A percentile compares a stretch with the other conserved stretches of the same genome.
These are phyloP conservation scores for Stagonosporopsis tanaceti DNA, from an alignment of 2,329 filamentous ascomycete genomes.

Conservation along the genomic window DNA sequence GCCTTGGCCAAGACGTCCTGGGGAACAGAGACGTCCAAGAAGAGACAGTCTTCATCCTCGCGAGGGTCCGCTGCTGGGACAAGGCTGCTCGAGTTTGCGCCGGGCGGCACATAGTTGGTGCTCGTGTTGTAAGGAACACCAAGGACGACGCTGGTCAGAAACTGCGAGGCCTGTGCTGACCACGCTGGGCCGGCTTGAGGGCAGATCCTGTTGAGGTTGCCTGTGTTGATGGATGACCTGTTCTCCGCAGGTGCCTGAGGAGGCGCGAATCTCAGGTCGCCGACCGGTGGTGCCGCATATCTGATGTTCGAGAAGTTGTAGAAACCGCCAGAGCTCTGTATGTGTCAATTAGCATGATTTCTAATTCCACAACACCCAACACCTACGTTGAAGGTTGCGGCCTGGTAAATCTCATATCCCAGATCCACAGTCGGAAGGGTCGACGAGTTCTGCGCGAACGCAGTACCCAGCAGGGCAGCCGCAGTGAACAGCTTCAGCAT, in stretches of 20 bases:
- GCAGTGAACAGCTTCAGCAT: slow-evolving; percentile 35
- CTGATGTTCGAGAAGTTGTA: slow-evolving; percentile 67
- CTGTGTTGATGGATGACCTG: slow-evolving; percentile 56
- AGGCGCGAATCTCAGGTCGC: slow-evolving; percentile 59
- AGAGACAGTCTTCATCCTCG: slow-evolving; percentile 58
- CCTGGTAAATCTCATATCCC: slow-evolving; percentile 62
- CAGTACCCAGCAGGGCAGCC: slow-evolving; percentile 34
- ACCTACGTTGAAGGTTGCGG: slow-evolving; percentile 55
- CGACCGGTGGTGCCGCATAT: slow-evolving; percentile 63
- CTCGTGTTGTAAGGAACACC: slow-evolving; percentile 42
- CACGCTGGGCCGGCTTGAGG: slow-evolving; percentile 55
- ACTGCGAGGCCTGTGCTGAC: slow-evolving; percentile 46
- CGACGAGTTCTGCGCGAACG: slow-evolving; percentile 34
- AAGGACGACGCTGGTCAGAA: slow-evolving; percentile 42
- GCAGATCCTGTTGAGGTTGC: slow-evolving; percentile 48
- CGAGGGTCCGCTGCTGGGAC: slow-evolving; percentile 34
- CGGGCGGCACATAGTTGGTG: slow-evolving; percentile 32
- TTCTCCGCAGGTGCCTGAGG: slow-evolving; percentile 55
- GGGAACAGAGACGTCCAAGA: slow-evolving; percentile 58
- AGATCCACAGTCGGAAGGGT: slow-evolving; percentile 59
- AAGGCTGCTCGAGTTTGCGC: slow-evolving; percentile 36
- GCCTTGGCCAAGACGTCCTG: slow-evolving; percentile 47
- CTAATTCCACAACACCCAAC: not conserved
- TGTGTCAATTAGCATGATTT: slow-evolving; percentile 21
- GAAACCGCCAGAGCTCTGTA: slow-evolving; percentile 50